Conservation (phyloP, 108 stramenopile genomes). For the Cyclotella choctawhatcheeana region DNA sequence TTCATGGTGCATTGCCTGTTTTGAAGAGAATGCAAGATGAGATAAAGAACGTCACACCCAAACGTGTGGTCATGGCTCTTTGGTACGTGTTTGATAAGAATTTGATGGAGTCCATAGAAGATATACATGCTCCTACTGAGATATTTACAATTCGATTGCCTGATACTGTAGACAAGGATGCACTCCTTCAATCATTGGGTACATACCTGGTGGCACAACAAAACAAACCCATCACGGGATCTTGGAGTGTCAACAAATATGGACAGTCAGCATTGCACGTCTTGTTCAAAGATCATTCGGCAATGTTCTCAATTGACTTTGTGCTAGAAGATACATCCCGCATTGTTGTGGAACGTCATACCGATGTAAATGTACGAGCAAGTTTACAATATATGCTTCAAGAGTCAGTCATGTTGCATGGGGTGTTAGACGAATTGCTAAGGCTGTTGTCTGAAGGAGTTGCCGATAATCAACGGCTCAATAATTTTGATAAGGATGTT, state of each 20-base stretch:
- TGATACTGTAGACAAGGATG: not conserved
- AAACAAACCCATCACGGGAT: conserved; percentile 56
- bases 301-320: conserved; percentile 45
- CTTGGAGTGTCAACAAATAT: conserved; percentile 53
- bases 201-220: conserved; percentile 60
- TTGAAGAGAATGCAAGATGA: not conserved
- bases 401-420: conserved; percentile 78
- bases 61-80: conserved; percentile 48
- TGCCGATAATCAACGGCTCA: not conserved
- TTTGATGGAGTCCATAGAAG: conserved; percentile 28
- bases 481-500: conserved; percentile 13
- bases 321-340: not conserved
- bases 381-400: conserved; percentile 73
- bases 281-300: conserved; percentile 43
- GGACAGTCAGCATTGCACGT: conserved; percentile 26
- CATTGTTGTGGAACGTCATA: conserved; percentile 43
- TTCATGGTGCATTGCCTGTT: conserved; percentile 54
- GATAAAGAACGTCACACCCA: not conserved
- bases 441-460: conserved; percentile 52
- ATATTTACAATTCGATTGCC: conserved; percentile 31
- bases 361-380: conserved; percentile 54
- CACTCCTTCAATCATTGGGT: conserved; percentile 42
- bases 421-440: conserved; percentile 67
- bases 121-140: conserved; percentile 34
- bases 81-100: conserved; percentile 45